Conservation (phyloP, 768 basidiomycete species). For the Mycena crocata region DNA sequence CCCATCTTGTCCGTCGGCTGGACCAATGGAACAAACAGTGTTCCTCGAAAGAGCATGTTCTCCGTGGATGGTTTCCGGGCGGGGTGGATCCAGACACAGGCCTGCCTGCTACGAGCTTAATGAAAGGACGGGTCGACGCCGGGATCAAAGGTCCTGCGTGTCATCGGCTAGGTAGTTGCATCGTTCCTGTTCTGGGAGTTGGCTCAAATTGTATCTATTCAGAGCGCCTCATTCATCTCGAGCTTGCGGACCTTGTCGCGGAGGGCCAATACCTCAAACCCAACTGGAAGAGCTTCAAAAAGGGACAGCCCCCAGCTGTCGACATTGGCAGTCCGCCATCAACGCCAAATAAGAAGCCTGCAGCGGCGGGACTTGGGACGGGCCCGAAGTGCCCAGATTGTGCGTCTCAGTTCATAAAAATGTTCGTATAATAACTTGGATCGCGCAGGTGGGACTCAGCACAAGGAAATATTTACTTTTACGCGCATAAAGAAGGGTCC, state of each 20-base stretch:
- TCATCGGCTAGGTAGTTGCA: slow-evolving; percentile 66
- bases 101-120: slow-evolving; percentile 57
- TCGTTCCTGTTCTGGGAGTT: neutral
- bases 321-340: slow-evolving; percentile 27
- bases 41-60: slow-evolving; percentile 77
- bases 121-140: slow-evolving; percentile 73
- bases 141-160: slow-evolving; percentile 74
- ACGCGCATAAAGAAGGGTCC: slow-evolving; percentile 61
- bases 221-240: slow-evolving; percentile 85
- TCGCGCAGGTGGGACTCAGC: slow-evolving; percentile 64
- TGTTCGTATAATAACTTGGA: slow-evolving; percentile 3
- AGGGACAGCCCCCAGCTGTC: slow-evolving; percentile 37
- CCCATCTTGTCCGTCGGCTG: slow-evolving; percentile 77
- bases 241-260: slow-evolving; percentile 75
- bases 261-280: slow-evolving; percentile 71
- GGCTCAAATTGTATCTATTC: slow-evolving; percentile 1
- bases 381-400: slow-evolving; percentile 54
- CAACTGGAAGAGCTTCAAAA: slow-evolving; percentile 53
- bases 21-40: slow-evolving; percentile 89
- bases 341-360: slow-evolving; percentile 39
- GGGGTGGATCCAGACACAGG: slow-evolving; percentile 54
- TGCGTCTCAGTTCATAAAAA: slow-evolving; percentile 6
- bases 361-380: slow-evolving; percentile 34
- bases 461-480: slow-evolving; percentile 87
- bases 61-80: slow-evolving; percentile 82